These are phyloP conservation scores for Zygotorulaspora sp. DNA, from an alignment of 805 yeast genomes.

Conservation along the genomic window DNA sequence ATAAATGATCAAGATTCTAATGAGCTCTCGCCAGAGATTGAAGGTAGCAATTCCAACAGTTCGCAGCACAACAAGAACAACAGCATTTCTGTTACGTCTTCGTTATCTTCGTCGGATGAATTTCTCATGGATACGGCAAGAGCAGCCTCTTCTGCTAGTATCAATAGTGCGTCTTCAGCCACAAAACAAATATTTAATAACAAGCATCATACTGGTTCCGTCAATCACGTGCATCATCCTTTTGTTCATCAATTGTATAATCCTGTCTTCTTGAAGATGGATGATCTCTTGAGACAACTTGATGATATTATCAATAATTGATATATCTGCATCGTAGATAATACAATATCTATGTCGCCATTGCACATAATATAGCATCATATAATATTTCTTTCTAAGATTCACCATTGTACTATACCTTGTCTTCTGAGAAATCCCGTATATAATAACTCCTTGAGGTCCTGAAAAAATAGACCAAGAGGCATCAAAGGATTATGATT, in stretches of 20 bases:
- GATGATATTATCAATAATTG: constrained; percentile 17
- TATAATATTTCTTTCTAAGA: too few species aligned
- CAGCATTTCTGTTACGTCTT: constrained; percentile 10
- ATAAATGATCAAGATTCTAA: not conserved
- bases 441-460: too few species aligned
- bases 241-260: constrained; percentile 50
- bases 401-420: too few species aligned
- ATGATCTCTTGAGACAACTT: constrained; percentile 31
- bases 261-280: constrained; percentile 51
- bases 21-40: not conserved
- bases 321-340: not conserved
- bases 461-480: too few species aligned
- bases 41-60: constrained; percentile 5
- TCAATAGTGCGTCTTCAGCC: constrained; percentile 23
- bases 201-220: constrained; percentile 4
- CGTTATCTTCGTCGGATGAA: constrained; percentile 21
- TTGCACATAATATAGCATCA: too few species aligned
- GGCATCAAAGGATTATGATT: too few species aligned
- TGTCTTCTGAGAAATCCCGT: too few species aligned
- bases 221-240: constrained; percentile 36
- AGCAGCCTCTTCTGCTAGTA: constrained; percentile 27
- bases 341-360: too few species aligned
- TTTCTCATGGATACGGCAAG: constrained; percentile 29
- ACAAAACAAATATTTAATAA: constrained; percentile 10
- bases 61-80: constrained; percentile 9